These are phyloP conservation scores for Coriaria nepalensis DNA, from an alignment of 306 rosid species.

Conservation along the genomic window DNA sequence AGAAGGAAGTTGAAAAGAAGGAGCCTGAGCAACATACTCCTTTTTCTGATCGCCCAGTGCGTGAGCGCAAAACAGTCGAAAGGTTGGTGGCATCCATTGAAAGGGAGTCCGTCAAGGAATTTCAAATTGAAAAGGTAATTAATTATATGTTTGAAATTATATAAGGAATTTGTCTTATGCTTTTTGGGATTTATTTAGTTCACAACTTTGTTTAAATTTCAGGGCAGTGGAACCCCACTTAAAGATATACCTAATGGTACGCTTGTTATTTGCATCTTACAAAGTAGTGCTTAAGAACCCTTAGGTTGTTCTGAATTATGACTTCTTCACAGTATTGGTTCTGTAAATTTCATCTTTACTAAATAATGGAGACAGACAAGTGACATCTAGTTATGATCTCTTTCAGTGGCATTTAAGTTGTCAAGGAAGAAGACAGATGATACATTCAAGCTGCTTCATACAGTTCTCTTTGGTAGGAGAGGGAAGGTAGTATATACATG, in stretches of 20 bases:
- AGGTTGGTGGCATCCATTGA: slow-evolving; percentile 84
- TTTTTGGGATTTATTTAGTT: slow-evolving; percentile 14
- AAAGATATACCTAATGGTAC: slow-evolving; percentile 96
- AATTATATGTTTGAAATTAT: not conserved
- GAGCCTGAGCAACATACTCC: slow-evolving; percentile 70
- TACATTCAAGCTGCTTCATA: slow-evolving; percentile 68
- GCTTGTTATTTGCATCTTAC: slow-evolving; percentile 11
- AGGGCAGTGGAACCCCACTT: slow-evolving; percentile 84
- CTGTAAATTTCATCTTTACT: slow-evolving; percentile 2
- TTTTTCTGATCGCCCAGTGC: slow-evolving; percentile 66
- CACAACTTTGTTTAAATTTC: slow-evolving; percentile 24
- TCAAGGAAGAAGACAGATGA: slow-evolving; percentile 83
- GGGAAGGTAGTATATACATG: slow-evolving; percentile 58
- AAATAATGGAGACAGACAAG: slow-evolving; percentile 8
- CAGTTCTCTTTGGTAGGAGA: slow-evolving; percentile 88
- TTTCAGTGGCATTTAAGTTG: slow-evolving; percentile 72
- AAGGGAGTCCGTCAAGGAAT: slow-evolving; percentile 55
- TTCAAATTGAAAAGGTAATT: slow-evolving; percentile 74
- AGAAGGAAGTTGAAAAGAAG: slow-evolving; percentile 24
- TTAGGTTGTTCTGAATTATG: not conserved
- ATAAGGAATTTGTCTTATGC: slow-evolving; percentile 5
- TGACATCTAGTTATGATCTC: slow-evolving; percentile 12
- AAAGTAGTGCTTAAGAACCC: slow-evolving; percentile 4
- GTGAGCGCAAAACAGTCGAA: slow-evolving; percentile 93
- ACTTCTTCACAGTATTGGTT: no score